phyloP scores from a whole-genome alignment of 164 flowering plant genomes.

The Cinnamomum chago region DNA sequence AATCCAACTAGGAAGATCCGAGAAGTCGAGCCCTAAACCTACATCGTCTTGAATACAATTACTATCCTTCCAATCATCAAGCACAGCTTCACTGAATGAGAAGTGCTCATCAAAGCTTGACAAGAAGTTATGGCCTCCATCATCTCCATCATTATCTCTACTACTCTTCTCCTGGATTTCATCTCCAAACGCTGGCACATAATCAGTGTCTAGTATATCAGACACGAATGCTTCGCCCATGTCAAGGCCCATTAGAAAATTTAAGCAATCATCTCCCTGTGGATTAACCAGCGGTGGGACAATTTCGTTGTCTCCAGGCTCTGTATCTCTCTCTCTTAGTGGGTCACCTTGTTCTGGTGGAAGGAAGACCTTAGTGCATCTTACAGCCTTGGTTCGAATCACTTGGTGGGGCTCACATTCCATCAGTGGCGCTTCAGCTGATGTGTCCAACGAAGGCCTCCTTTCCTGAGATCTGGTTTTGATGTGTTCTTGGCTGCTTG shows the following conservation, averaged over 20 bases:
- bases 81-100: background rate
- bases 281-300: background rate
- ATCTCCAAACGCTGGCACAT: background rate
- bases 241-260: background rate
- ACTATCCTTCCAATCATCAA: conserved; percentile 1
- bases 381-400: conserved; percentile 26
- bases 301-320: background rate
- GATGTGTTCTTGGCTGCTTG: background rate
- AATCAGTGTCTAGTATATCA: background rate
- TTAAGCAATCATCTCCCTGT: background rate
- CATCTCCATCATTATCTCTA: background rate
- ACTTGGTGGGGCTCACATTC: conserved; percentile 7
- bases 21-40: background rate
- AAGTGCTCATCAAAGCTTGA: background rate
- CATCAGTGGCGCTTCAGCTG: background rate
- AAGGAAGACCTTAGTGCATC: conserved; percentile 20
- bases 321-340: background rate
- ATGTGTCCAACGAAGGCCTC: background rate
- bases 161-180: background rate
- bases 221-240: background rate
- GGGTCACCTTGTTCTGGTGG: background rate
- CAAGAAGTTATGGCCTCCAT: background rate
- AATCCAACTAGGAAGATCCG: background rate
- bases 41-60: background rate
- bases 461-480: background rate